Conservation (phyloP, 1,139 yeast species). For the Meyerozyma smithsonii region DNA sequence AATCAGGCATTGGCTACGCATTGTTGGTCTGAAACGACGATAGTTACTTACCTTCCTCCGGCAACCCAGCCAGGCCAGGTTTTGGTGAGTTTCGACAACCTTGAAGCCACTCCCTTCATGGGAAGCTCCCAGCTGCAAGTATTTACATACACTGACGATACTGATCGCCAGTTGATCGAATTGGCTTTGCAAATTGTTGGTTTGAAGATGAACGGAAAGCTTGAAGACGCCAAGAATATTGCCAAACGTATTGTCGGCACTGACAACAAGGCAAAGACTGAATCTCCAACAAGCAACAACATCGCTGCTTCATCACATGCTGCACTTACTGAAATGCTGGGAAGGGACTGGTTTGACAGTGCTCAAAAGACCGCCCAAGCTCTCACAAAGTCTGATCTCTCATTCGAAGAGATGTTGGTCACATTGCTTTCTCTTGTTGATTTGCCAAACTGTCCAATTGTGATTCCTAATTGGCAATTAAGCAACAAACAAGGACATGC, state of each 20-base stretch:
- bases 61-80: constrained; percentile 88
- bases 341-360: constrained; percentile 42
- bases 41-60: constrained; percentile 91
- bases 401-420: constrained; percentile 56
- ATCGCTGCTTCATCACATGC: constrained; percentile 7
- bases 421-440: constrained; percentile 63
- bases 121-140: constrained; percentile 44
- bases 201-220: constrained; percentile 86
- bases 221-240: constrained; percentile 88
- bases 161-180: constrained; percentile 88
- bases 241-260: constrained; percentile 82
- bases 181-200: constrained; percentile 93
- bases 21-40: constrained; percentile 93
- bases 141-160: constrained; percentile 88
- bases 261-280: constrained; percentile 20
- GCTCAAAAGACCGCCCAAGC: constrained; percentile 48
- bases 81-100: constrained; percentile 70
- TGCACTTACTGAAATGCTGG: constrained; percentile 3
- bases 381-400: constrained; percentile 39
- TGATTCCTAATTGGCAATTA: constrained; percentile 73
- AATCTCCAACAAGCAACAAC: constrained; percentile 9
- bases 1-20: constrained; percentile 82
- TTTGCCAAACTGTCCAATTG: constrained; percentile 56
- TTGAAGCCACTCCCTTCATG: constrained; percentile 25
- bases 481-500: constrained; percentile 83